A percentile compares a stretch with the other conserved stretches of the same genome.
Conservation (phyloP, 108 stramenopile genomes). For the Nitzschia sp. region DNA sequence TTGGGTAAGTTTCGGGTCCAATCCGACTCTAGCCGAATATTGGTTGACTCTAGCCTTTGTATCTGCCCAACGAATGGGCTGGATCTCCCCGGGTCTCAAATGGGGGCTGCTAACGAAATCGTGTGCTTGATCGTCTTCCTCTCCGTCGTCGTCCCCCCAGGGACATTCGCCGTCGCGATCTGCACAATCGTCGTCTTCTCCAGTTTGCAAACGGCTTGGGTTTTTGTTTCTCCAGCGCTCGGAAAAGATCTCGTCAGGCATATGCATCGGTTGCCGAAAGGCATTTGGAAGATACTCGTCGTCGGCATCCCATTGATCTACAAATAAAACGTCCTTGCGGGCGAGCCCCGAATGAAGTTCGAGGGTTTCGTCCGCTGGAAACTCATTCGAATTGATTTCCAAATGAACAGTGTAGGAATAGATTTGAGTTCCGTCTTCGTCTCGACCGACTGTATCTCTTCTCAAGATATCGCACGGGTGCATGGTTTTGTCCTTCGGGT, state of each 20-base stretch:
- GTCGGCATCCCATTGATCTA: constrained; percentile 52
- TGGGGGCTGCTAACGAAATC: too few relatives aligned
- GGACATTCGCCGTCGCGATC: too few relatives aligned
- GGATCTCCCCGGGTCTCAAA: constrained; percentile 17
- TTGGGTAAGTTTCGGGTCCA: constrained; percentile 16
- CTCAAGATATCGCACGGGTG: constrained; percentile 18
- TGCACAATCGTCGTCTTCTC: too few relatives aligned
- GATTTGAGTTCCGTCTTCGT: constrained; percentile 7
- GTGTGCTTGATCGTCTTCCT: too few relatives aligned
- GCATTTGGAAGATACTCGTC: constrained; percentile 52
- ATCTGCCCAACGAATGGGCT: constrained; percentile 14
- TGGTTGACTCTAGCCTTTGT: constrained; percentile 1
- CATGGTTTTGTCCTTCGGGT: constrained; percentile 8
- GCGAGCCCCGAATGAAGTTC: constrained; percentile 13
- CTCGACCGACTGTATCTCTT: constrained; percentile 19
- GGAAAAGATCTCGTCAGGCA: constrained; percentile 32
- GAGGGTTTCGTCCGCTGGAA: constrained; percentile 8
- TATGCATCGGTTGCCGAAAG: constrained; percentile 56
- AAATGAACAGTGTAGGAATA: constrained; percentile 3
- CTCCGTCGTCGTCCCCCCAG: too few relatives aligned
- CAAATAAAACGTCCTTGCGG: constrained; percentile 49
- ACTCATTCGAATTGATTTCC: too few relatives aligned
- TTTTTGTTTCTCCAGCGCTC: constrained; percentile 33
- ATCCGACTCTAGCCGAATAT: constrained; percentile 28
- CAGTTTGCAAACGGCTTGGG: too few relatives aligned